Evolutionary conservation across 345 rosid genomes (phyloP).

Genomic region (Eutrema japonicum): DNA sequence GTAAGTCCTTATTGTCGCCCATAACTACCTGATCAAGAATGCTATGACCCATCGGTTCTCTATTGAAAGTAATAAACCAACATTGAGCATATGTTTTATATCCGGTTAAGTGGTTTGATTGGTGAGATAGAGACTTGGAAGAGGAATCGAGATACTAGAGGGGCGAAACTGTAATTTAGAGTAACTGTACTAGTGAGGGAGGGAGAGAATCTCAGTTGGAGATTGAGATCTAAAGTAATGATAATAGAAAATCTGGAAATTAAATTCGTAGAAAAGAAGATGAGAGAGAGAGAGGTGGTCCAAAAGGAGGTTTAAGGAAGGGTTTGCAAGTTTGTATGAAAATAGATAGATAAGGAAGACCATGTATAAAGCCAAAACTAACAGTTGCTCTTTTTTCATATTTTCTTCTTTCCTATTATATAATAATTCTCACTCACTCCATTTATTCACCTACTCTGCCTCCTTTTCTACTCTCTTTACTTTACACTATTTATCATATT

Average conservation of each 20-base stretch:
- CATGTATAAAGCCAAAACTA: slow-evolving; percentile 65
- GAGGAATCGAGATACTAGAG: background rate
- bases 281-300: slow-evolving; percentile 35
- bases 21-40: too few species aligned
- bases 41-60: background rate
- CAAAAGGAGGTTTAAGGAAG: slow-evolving; percentile 50
- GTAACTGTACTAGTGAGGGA: slow-evolving; percentile 39
- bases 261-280: slow-evolving; percentile 33
- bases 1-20: too few species aligned
- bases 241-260: slow-evolving; percentile 42
- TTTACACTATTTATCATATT: background rate
- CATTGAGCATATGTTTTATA: background rate
- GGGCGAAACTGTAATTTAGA: slow-evolving; percentile 47
- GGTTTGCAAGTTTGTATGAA: slow-evolving; percentile 48
- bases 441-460: slow-evolving; percentile 52
- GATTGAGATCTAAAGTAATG: slow-evolving; percentile 69
- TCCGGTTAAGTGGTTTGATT: background rate
- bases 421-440: slow-evolving; percentile 30
- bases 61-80: background rate
- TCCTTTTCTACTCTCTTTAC: slow-evolving; percentile 37
- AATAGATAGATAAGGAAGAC: slow-evolving; percentile 56
- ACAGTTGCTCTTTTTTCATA: slow-evolving; percentile 56
- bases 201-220: slow-evolving; percentile 62
- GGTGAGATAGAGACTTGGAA: background rate
- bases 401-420: background rate